These are phyloP conservation scores for Pseudocercospora eumusae DNA, from an alignment of 2,329 filamentous ascomycete genomes.

Conservation along the genomic window DNA sequence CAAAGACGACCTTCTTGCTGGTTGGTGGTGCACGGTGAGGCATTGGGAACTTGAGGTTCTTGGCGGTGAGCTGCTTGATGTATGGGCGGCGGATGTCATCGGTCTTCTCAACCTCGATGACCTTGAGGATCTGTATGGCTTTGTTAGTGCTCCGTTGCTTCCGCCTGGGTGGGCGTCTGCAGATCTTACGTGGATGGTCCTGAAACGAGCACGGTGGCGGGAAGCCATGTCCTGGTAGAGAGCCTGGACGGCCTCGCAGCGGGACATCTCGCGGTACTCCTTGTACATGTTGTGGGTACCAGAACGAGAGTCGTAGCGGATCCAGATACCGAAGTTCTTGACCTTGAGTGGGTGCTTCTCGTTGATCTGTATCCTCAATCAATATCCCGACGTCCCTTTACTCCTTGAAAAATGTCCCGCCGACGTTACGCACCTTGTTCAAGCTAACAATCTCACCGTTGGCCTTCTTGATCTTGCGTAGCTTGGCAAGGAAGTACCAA, in stretches of 20 bases:
- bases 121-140: conserved; percentile 80
- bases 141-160: not conserved
- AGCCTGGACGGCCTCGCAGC: conserved; percentile 90
- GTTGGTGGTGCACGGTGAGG: conserved; percentile 90
- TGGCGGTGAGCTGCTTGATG: conserved; percentile 97
- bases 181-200: conserved; percentile 88
- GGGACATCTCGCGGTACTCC: conserved; percentile 99
- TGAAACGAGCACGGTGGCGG: conserved; percentile 96
- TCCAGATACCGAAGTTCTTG: conserved; percentile 99
- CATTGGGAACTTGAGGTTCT: conserved; percentile 96
- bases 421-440: conserved; percentile 76
- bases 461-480: conserved; percentile 99
- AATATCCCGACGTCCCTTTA: conserved; percentile 13
- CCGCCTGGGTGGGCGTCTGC: not conserved
- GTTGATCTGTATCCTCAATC: conserved; percentile 65
- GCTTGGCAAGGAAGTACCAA: conserved; percentile 99
- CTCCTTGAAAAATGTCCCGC: conserved; percentile 29
- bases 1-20: conserved; percentile 86
- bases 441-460: conserved; percentile 98
- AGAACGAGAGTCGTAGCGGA: conserved; percentile 99
- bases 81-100: conserved; percentile 97
- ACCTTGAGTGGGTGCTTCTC: conserved; percentile 99
- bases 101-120: conserved; percentile 93
- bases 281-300: conserved; percentile 99
- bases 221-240: conserved; percentile 99